These are phyloP conservation scores for Mucor saturninus DNA, from an alignment of 371 early-diverging fungal genomes.

Conservation along the genomic window DNA sequence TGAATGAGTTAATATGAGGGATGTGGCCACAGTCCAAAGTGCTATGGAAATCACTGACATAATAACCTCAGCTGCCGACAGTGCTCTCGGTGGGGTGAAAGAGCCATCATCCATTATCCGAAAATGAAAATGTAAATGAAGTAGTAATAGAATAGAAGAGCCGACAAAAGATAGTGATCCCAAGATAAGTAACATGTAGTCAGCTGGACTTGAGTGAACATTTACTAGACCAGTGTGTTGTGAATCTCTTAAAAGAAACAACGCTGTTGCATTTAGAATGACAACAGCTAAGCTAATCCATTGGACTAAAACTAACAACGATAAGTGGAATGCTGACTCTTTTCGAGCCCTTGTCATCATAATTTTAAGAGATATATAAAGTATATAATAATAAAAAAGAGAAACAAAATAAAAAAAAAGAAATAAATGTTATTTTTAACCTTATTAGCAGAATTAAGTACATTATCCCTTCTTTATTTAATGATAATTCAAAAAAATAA, in stretches of 20 bases:
- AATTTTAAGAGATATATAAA: conserved; percentile 6
- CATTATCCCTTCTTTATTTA: background rate
- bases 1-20: conserved; percentile 23
- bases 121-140: conserved; percentile 20
- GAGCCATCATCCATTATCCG: conserved; percentile 8
- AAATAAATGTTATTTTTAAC: background rate
- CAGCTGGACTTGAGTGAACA: conserved; percentile 13
- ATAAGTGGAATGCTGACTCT: conserved; percentile 27
- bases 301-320: conserved; percentile 22
- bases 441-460: background rate
- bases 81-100: conserved; percentile 14
- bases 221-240: conserved; percentile 13
- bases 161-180: conserved; percentile 18
- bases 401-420: background rate
- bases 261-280: conserved; percentile 30
- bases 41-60: conserved; percentile 19
- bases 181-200: conserved; percentile 21
- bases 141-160: conserved; percentile 12
- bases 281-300: conserved; percentile 30
- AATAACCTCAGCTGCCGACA: conserved; percentile 21
- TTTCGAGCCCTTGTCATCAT: conserved; percentile 26
- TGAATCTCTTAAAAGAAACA: conserved; percentile 15
- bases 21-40: conserved; percentile 25
- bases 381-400: conserved; percentile 13
- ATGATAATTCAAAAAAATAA: background rate